Conservation (phyloP, 345 rosid genomes). For the Kernera saxatilis region DNA sequence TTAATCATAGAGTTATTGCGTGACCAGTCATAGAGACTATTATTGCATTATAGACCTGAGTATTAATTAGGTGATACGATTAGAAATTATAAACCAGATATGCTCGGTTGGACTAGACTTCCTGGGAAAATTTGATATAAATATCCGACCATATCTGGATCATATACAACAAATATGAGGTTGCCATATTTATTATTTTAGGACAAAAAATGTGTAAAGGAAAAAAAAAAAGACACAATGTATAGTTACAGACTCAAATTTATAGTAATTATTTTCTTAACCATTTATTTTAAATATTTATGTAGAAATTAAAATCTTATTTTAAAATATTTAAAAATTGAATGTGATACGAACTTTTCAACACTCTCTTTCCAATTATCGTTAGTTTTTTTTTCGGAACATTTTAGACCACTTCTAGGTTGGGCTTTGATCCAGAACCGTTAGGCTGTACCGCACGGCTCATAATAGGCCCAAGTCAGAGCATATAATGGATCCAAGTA, state of each 20-base stretch:
- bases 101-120: conserved; percentile 1
- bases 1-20: neutral
- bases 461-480: too few relatives aligned
- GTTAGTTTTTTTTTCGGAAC: too few relatives aligned
- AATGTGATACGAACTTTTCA: neutral
- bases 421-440: neutral
- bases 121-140: neutral
- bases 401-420: neutral
- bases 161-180: neutral
- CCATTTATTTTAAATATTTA: neutral
- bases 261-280: neutral
- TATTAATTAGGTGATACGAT: neutral
- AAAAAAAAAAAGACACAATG: neutral
- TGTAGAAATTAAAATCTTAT: neutral
- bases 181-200: neutral
- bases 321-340: neutral
- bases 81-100: neutral
- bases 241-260: neutral
- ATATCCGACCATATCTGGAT: neutral
- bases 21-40: neutral
- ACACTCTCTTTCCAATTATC: neutral
- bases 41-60: neutral
- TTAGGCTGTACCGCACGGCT: too few relatives aligned
- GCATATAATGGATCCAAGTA: too few relatives aligned
- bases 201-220: neutral